Evolutionary conservation across 768 basidiomycete genomes (phyloP), one percentile per base, ranked within the genome.

Genomic region (Megacollybia marginata): DNA sequence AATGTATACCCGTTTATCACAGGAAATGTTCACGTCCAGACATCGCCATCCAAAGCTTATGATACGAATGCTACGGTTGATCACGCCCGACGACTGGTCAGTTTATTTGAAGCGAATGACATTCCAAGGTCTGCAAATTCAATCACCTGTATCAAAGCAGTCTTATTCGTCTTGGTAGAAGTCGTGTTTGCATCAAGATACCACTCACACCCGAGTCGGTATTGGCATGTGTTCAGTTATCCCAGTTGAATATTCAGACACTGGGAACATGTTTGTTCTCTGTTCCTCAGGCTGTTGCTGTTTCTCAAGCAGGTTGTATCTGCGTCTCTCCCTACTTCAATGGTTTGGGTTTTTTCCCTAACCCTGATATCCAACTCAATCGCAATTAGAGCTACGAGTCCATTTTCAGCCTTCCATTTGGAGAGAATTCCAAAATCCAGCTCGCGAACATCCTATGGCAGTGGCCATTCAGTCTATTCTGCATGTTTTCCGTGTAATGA

Each of bases 291-390:
- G 79, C 78, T 2, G 59, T 76, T 20, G 78, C 79, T 9, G 78
- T 78, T 2, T 68, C 68, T 32, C 75, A 79, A 57, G 79, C 76
- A 6, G 68, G 69, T 6, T 80, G 78, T 58, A 62, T 70, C 31
- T 77, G 74, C 57, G 67, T 80, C 47, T 67, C 76, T 11, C 78
- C 79, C 1, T 82, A 81, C 60, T 78, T 76, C 62, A 80, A 82
- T 58, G 78, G 75, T 72, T 44, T 13, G 9, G 16, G 12, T 48
- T 48, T 55, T 32, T 33, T n/a, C n/a, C n/a, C n/a, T 33, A 4
- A 33, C 19, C 23, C n/a, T n/a, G 15, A 16, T 40, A 23, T 28
- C 13, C 12, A 38, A 16, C 23, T 33, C 18, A 19, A 9, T 23
- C 19, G 52, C 4, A 46, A 38, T 19, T 45, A 75, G 74, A 76